Evolutionary conservation across 2,329 filamentous ascomycete genomes (phyloP).

Genomic region (Cordyceps javanica): DNA sequence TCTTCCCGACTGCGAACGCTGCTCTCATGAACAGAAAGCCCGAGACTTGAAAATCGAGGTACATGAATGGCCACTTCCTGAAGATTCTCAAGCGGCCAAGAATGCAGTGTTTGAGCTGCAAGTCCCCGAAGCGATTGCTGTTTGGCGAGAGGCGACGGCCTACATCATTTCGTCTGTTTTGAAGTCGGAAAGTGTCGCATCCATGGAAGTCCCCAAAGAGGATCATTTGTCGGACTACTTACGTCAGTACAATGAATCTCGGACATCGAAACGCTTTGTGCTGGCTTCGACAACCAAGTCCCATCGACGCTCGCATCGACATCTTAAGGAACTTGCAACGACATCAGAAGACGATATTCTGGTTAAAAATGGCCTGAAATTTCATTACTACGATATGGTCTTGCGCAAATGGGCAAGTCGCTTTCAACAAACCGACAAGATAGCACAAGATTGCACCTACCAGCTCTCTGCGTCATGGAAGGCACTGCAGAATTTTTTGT

Average conservation of each 20-base stretch:
- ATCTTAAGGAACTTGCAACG: background rate
- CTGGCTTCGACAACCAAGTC: conserved; percentile 8
- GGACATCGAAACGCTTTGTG: background rate
- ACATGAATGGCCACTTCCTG: conserved; percentile 7
- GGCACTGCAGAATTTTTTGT: background rate
- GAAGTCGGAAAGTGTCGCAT: background rate
- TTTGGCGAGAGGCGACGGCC: background rate
- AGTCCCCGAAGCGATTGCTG: background rate
- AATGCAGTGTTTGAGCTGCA: conserved; percentile 1
- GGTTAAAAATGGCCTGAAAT: background rate
- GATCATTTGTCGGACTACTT: background rate
- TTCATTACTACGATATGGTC: background rate
- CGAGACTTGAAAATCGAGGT: background rate
- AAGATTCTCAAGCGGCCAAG: background rate
- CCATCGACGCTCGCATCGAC: background rate
- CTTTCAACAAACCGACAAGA: background rate
- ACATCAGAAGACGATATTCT: background rate
- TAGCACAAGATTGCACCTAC: background rate
- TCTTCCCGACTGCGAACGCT: background rate
- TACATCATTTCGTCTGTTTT: background rate
- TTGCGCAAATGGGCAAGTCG: background rate
- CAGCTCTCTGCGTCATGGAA: background rate
- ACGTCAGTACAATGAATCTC: background rate
- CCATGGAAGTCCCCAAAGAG: background rate
- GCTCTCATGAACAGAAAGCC: background rate